Base-by-base conservation (phyloP, 106 monocot genomes). In the Allium fistulosum region DNA sequence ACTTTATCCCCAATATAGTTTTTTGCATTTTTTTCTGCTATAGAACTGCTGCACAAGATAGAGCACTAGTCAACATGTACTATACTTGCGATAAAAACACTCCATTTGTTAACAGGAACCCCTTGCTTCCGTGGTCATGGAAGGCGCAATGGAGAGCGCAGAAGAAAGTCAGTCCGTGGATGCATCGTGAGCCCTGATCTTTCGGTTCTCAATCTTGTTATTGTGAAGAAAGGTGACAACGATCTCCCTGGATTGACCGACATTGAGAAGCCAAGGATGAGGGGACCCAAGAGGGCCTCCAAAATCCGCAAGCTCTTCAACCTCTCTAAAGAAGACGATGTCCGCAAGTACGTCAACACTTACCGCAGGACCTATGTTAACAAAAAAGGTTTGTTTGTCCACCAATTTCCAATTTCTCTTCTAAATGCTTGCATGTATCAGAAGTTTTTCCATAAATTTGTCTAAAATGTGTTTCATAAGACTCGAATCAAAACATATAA, bases 231-330 rank as follows among this genome's bases (percentile, higher is more conserved):
- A 68, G 75, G 75, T 53, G 75, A 75, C 7, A 75, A 75, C 48
- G 75, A 75, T 62, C 75, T 75, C 37, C 75, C 75, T 18, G 75
- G 75, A 13, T 58, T 75, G 59, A 75, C 75, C 46, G 75, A 75
- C 45, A 52, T 75, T n/a, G 75, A 75, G 61, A 75, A 75, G 60
- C 75, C 75, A 11, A 75, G 75, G 47, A 75, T 75, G 75, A 75
- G 75, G 55, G 75, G 75, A 55, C 75, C 75, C 5, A 75, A 75
- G 62, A 75, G 75, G 75, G 75, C 75, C 52, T 75, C 75, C 26
- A 75, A 75, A 62, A 75, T 75, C 51, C 67, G 75, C 17, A 75
- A 75, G 61, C 68, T 75, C n/a, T 75, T 75, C 68, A 75, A 75
- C 61, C 75, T 75, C 7, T 75, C 75, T 50, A 75, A 75, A 68